Percentiles rank a stretch among this genome's conserved stretches.
Evolutionary conservation across 192 early-diverging fungal species (phyloP).

Genomic region (Coemansia sp.): DNA sequence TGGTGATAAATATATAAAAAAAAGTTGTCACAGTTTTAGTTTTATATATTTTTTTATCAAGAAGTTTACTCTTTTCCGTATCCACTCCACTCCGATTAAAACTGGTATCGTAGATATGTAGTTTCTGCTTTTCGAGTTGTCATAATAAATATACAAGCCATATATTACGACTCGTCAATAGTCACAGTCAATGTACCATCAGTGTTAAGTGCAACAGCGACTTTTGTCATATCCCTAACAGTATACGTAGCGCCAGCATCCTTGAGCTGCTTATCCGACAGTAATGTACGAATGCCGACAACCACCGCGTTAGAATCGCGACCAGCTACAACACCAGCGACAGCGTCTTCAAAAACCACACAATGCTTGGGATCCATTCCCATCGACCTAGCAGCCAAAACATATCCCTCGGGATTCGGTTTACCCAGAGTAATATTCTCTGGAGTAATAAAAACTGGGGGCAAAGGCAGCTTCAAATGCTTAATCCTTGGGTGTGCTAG

Average conservation of each 20-base stretch:
- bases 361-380: constrained; percentile 12
- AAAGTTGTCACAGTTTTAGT: no score
- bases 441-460: constrained; percentile 31
- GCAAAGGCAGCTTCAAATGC: constrained; percentile 18
- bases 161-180: constrained; percentile 16
- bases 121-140: neutral
- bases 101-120: neutral
- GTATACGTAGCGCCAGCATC: constrained; percentile 31
- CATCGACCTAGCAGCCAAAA: constrained; percentile 21
- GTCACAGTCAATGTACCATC: constrained; percentile 12
- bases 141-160: neutral
- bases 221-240: constrained; percentile 37
- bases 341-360: constrained; percentile 47
- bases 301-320: constrained; percentile 17
- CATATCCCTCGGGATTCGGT: constrained; percentile 37
- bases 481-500: constrained; percentile 33
- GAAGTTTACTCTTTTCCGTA: no score
- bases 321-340: constrained; percentile 22
- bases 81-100: neutral
- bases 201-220: neutral
- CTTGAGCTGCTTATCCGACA: constrained; percentile 20
- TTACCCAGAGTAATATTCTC: constrained; percentile 28
- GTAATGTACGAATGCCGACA: constrained; percentile 23
- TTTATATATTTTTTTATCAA: no score
- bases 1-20: no score